Evolutionary conservation across 768 basidiomycete species (phyloP).

Genomic region (Naematelia encephala): DNA sequence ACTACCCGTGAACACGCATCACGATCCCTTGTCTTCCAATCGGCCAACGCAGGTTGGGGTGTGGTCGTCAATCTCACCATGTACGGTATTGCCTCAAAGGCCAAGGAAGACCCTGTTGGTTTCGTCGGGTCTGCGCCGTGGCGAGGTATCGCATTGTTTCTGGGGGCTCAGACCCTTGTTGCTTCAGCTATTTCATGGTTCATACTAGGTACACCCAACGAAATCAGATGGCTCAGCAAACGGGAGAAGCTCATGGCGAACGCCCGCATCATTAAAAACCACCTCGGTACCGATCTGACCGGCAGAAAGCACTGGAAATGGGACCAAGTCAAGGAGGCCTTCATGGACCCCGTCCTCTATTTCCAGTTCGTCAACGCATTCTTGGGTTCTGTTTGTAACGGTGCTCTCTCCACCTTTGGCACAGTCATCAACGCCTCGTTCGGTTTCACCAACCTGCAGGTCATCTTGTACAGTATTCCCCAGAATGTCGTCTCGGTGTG

Average conservation of each 20-base stretch:
- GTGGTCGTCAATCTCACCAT: slow-evolving; percentile 23
- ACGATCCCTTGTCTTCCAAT: slow-evolving; percentile 28
- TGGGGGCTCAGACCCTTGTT: slow-evolving; percentile 21
- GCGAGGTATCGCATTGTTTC: slow-evolving; percentile 22
- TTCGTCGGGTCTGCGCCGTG: slow-evolving; percentile 16
- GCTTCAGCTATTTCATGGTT: slow-evolving; percentile 15
- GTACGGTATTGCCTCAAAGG: slow-evolving; percentile 24
- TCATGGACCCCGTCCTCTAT: slow-evolving; percentile 21
- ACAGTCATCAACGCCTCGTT: slow-evolving; percentile 23
- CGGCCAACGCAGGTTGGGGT: slow-evolving; percentile 30
- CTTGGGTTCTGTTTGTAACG: slow-evolving; percentile 30
- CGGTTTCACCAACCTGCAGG: slow-evolving; percentile 24
- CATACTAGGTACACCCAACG: slow-evolving; percentile 32
- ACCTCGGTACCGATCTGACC: slow-evolving; percentile 23
- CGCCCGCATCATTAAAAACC: slow-evolving; percentile 19
- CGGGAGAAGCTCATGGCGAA: slow-evolving; percentile 33
- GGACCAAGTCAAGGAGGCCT: slow-evolving; percentile 28
- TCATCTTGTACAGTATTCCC: slow-evolving; percentile 20
- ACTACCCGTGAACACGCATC: slow-evolving; percentile 22
- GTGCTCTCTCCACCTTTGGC: slow-evolving; percentile 15
- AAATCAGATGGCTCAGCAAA: slow-evolving; percentile 32
- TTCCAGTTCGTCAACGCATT: slow-evolving; percentile 21
- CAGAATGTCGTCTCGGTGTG: slow-evolving; percentile 14
- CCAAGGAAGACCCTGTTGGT: slow-evolving; percentile 15
- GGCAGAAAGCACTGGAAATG: slow-evolving; percentile 23